These are phyloP conservation scores for Candida coleopterorum DNA, from an alignment of 805 yeast species.

Conservation along the genomic window DNA sequence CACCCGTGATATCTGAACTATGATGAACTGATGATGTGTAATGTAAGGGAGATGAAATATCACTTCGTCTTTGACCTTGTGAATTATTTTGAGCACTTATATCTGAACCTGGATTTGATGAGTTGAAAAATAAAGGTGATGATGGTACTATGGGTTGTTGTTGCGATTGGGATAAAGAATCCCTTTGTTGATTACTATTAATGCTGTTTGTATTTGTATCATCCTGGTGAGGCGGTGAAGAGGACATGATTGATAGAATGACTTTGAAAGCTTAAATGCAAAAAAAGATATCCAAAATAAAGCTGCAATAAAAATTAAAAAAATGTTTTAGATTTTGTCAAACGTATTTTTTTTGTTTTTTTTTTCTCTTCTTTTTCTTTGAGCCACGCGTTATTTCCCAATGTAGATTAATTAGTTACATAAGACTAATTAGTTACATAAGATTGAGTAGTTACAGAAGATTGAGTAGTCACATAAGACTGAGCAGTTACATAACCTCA, in stretches of 20 bases:
- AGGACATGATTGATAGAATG: constrained; percentile 22
- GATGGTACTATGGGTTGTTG: constrained; percentile 43
- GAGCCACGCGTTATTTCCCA: constrained; percentile 28
- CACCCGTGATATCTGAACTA: constrained; percentile 36
- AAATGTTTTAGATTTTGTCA: too few relatives aligned
- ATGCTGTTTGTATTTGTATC: not conserved
- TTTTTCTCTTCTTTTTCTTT: too few relatives aligned
- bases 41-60: constrained; percentile 47
- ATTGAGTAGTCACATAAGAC: too few relatives aligned
- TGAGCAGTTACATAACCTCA: too few relatives aligned
- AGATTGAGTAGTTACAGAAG: too few relatives aligned
- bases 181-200: constrained; percentile 11
- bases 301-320: too few relatives aligned
- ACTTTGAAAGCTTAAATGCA: too few relatives aligned
- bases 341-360: too few relatives aligned
- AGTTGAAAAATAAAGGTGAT: constrained; percentile 52
- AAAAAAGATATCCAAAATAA: too few relatives aligned
- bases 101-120: constrained; percentile 41
- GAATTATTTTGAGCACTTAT: constrained; percentile 7
- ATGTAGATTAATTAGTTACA: constrained; percentile 15
- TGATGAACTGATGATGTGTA: constrained; percentile 41
- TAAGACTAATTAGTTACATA: too few relatives aligned
- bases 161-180: constrained; percentile 33
- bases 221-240: constrained; percentile 26
- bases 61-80: constrained; percentile 16